Base-by-base conservation (phyloP, 192 early-diverging fungal genomes). In the Thamnidium elegans region DNA sequence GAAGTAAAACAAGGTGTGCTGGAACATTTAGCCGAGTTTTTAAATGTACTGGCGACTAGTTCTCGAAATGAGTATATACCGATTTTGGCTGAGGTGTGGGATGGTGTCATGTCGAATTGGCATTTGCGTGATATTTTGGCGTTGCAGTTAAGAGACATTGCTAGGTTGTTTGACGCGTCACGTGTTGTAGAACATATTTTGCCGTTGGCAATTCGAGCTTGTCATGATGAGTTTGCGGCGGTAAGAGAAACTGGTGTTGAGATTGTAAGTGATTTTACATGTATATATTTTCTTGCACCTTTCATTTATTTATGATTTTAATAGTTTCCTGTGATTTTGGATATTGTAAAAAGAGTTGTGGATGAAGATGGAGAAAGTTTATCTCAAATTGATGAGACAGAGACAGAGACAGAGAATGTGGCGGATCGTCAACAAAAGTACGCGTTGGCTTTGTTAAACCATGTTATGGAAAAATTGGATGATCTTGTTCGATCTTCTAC, bases 1-100 rank as follows among this genome's bases (percentile, higher is more conserved):
- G 87, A 89, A 44, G 85, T 92, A 55, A 87, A 89, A 58, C 84
- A 87, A 69, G 90, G 81, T 3, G 84, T 88, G 7, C 55, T 92
- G 66, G 80, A 79, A 50, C 80, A 87, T 63, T 68, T 90, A 36
- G 82, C 84, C 43, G 87, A 85, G 39, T 86, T 89, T 44, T 68
- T 92, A 23, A 72, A 78, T 7, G 84, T 81, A 51, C 76, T 92
- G 23, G 82, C 87, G 0, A 71, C 79, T 11, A 70, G 77, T 7
- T 81, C 81, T 55, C 80, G 89, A 1, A 82, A 86, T 15, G 81
- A 85, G 19, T 87, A 85, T 66, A 64, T 92, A 66, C 87, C 85
- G 3, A 80, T 82, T 58, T 71, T 90, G 4, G 70, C 78, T 63
- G 81, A 86, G 51, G 86, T 89, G 7, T 90, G 89, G 73, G 75